Base-by-base conservation (phyloP, 2,329 filamentous ascomycete genomes). In the Cladosporium colombiae region DNA sequence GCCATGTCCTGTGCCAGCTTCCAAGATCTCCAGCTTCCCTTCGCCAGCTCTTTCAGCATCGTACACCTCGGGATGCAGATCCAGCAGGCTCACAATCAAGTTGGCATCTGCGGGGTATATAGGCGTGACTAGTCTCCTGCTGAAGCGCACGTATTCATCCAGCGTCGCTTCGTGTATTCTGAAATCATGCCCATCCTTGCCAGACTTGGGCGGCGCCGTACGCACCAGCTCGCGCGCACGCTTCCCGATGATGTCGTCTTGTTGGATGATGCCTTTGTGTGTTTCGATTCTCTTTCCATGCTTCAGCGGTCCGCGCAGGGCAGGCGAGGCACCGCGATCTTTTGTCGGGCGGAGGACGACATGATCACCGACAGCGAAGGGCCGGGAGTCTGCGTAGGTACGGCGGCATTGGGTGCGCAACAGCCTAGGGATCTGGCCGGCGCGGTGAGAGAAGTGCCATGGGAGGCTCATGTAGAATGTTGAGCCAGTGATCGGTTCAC, bases 1-100 rank as follows among this genome's bases (percentile, higher is more conserved):
- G 66, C 91, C 92, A 81, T 93, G 91, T n/a, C 91, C 92, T 3
- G 91, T 95, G 18, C 92, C 91, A 56, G 91, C 91, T 78, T 95
- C 92, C 62, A 95, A 88, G 53, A 95, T 91, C 74, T 94, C 90
- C 14, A 93, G 76, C 0, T 83, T 85, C 44, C 68, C 59, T 11
- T 68, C 68, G 7, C 74, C 73, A 10, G 73, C 73, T 6, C 72
- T 69, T 16, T 77, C 71, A 16, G 52, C 65, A 14, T 78, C 75
- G 6, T 78, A 72, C 69, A 33, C 79, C 71, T 72, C 79, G 33
- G 87, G 85, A 74, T 94, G 88, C 53, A 95, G 82, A 75, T 95
- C 91, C 25, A 96, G 84, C 27, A 93, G 81, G 1, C 87, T 90
- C 44, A 92, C 88, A 62, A 95, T 93, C 35, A 91, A 80, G 69